phyloP scores from a whole-genome alignment of 176 grass and related monocot species.

The Tillandsia leiboldiana region DNA sequence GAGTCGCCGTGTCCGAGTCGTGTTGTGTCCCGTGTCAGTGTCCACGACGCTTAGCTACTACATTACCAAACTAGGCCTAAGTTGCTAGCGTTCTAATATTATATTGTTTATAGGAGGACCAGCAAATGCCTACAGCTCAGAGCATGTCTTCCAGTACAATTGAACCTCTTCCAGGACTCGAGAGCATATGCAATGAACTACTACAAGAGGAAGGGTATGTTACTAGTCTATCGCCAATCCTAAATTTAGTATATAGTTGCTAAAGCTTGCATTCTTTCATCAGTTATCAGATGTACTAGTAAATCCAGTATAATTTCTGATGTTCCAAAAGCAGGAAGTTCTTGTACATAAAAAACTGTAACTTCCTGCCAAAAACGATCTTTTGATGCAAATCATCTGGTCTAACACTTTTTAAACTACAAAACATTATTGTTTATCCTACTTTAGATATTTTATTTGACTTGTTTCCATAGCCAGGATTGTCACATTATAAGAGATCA shows the following conservation, averaged over 20 bases:
- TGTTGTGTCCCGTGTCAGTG: too few species aligned
- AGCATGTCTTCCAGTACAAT: conserved; percentile 25
- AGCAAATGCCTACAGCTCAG: conserved; percentile 29
- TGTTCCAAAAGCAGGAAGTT: neutral
- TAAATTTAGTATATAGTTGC: neutral
- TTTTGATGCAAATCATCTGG: neutral
- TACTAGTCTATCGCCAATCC: conserved; percentile 1
- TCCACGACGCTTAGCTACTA: too few species aligned
- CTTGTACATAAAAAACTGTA: neutral
- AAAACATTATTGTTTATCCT: too few species aligned
- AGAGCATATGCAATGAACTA: conserved; percentile 84
- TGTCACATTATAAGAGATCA: too few species aligned
- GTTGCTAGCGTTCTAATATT: neutral
- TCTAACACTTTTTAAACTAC: neutral
- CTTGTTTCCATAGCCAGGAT: too few species aligned
- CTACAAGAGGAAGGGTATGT: conserved; percentile 84
- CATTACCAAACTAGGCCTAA: neutral
- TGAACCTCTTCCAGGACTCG: conserved; percentile 80
- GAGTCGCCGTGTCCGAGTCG: too few species aligned
- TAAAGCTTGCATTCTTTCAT: neutral
- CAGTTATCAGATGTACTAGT: neutral
- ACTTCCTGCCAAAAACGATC: neutral
- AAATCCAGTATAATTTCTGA: neutral
- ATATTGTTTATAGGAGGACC: conserved; percentile 32
- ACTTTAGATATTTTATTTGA: too few species aligned